Evolutionary conservation across 805 yeast species (phyloP).

Genomic region (Saturnispora zaruensis): DNA sequence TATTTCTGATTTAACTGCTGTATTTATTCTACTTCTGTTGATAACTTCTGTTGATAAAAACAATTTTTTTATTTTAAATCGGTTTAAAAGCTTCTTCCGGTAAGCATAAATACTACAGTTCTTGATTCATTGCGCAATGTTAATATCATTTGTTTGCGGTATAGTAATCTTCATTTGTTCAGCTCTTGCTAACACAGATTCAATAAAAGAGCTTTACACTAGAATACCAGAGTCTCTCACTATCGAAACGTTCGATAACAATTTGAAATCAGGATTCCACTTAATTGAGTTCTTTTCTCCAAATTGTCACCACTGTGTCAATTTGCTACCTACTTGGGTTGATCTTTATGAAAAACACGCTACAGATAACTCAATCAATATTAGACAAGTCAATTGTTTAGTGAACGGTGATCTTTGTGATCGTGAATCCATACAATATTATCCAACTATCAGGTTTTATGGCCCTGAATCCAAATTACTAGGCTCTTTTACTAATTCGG

Average conservation of each 20-base stretch:
- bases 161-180: neutral
- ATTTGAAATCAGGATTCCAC: conserved; percentile 47
- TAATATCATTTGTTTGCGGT: neutral
- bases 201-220: conserved; percentile 7
- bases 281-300: conserved; percentile 89
- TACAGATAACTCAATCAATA: conserved; percentile 30
- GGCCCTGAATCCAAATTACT: conserved; percentile 40
- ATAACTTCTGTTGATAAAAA: too few relatives aligned
- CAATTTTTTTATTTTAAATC: too few relatives aligned
- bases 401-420: conserved; percentile 80
- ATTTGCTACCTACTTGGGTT: conserved; percentile 78
- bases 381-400: conserved; percentile 74
- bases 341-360: conserved; percentile 45
- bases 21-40: neutral
- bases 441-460: conserved; percentile 67
- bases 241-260: conserved; percentile 39
- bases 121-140: neutral
- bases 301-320: conserved; percentile 73
- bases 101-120: neutral
- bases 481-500: conserved; percentile 34
- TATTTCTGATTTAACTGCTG: neutral
- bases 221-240: conserved; percentile 45
- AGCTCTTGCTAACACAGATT: neutral
- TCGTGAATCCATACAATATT: conserved; percentile 52
- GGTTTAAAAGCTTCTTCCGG: too few relatives aligned